Evolutionary conservation across 2,329 filamentous ascomycete species (phyloP).

Genomic region (Tympanopsis confertula): DNA sequence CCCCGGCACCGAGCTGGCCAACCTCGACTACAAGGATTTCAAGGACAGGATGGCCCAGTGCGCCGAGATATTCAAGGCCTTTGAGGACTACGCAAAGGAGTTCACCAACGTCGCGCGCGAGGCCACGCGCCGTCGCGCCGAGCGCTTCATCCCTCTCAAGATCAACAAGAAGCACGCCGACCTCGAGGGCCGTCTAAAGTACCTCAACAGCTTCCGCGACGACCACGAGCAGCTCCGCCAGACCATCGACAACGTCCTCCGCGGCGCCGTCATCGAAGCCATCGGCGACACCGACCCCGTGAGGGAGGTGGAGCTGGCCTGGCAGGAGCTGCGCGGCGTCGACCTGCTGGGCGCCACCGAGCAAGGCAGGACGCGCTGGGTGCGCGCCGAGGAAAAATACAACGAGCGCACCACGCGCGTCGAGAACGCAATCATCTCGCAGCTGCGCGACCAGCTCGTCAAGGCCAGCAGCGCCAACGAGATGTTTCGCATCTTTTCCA

Average conservation of each 20-base stretch:
- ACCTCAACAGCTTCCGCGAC: constrained; percentile 86
- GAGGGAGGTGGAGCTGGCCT: constrained; percentile 89
- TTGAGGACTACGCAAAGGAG: constrained; percentile 94
- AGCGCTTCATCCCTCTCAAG: constrained; percentile 98
- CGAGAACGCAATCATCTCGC: constrained; percentile 96
- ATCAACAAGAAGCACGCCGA: constrained; percentile 77
- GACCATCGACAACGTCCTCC: constrained; percentile 92
- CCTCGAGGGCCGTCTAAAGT: constrained; percentile 81
- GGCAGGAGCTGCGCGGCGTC: constrained; percentile 85
- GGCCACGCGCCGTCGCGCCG: constrained; percentile 81
- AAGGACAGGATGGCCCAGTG: constrained; percentile 74
- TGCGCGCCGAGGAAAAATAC: constrained; percentile 87
- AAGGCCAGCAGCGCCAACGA: constrained; percentile 96
- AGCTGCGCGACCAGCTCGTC: constrained; percentile 80
- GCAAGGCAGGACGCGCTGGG: constrained; percentile 84
- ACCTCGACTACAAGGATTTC: constrained; percentile 87
- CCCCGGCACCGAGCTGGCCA: constrained; percentile 76
- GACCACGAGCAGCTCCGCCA: constrained; percentile 96
- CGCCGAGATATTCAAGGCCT: constrained; percentile 76
- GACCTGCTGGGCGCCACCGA: constrained; percentile 85
- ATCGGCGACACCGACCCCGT: constrained; percentile 96
- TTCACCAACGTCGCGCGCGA: constrained; percentile 97
- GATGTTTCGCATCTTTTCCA: constrained; percentile 99
- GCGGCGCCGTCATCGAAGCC: constrained; percentile 71
- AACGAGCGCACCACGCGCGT: constrained; percentile 94